Percentiles rank a stretch among this genome's conserved stretches.
phyloP scores from a whole-genome alignment of 352 stramenopile species.

The Pythium aphanidermatum region DNA sequence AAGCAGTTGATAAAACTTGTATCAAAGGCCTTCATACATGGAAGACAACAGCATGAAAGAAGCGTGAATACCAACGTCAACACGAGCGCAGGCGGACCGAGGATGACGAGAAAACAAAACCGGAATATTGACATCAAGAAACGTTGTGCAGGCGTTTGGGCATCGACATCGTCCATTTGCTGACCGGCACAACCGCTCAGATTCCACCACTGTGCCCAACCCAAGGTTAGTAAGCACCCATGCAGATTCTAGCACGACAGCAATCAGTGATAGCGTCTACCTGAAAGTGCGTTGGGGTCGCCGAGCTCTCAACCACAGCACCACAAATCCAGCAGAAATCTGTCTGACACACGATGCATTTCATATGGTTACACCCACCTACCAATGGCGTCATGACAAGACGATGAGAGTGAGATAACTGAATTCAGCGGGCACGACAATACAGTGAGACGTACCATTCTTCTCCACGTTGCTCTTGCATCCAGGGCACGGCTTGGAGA shows the following conservation, averaged over 20 bases:
- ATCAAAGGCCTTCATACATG: conserved; percentile 38
- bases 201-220: conserved; percentile 61
- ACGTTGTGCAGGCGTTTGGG: conserved; percentile 33
- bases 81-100: conserved; percentile 54
- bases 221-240: neutral
- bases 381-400: too few relatives aligned
- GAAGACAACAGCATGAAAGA: conserved; percentile 60
- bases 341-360: conserved; percentile 75
- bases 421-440: neutral
- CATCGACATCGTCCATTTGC: conserved; percentile 63
- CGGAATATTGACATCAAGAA: conserved; percentile 31
- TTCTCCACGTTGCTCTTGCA: conserved; percentile 90
- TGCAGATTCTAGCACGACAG: too few relatives aligned
- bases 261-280: too few relatives aligned
- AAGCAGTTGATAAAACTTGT: conserved; percentile 55
- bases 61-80: conserved; percentile 49
- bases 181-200: conserved; percentile 61
- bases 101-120: conserved; percentile 56
- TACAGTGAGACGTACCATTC: conserved; percentile 16
- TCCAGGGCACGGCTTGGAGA: conserved; percentile 83
- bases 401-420: too few relatives aligned
- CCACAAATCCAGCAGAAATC: conserved; percentile 91
- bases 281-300: conserved; percentile 84
- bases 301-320: conserved; percentile 75
- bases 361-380: conserved; percentile 91